These are phyloP conservation scores for Rhynchospora pubera DNA, from an alignment of 176 grass and related monocot genomes.

Conservation along the genomic window DNA sequence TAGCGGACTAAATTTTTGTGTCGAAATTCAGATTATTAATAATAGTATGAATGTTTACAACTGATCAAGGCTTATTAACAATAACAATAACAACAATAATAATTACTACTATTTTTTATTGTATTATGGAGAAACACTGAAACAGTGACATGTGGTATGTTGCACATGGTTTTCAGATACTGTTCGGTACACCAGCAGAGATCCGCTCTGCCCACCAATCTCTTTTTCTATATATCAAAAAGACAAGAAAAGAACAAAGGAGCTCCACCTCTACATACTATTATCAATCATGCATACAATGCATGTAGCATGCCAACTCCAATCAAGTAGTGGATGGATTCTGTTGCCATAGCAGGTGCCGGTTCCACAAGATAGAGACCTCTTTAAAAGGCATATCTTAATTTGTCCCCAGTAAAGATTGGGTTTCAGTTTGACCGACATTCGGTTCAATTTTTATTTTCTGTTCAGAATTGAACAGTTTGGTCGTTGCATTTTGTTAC, in stretches of 20 bases:
- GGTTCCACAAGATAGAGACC: not conserved
- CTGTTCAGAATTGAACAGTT: not conserved
- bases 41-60: too few species aligned
- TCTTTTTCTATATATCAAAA: not conserved
- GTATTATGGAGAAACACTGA: not conserved
- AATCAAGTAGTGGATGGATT: constrained; percentile 19
- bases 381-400: not conserved
- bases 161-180: not conserved
- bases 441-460: not conserved
- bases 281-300: constrained; percentile 11
- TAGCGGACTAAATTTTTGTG: too few species aligned
- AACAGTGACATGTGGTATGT: constrained; percentile 18
- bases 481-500: not conserved
- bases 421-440: not conserved
- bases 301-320: constrained; percentile 9
- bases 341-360: not conserved
- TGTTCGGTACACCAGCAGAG: constrained; percentile 19
- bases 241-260: constrained; percentile 26
- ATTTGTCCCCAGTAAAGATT: constrained; percentile 4
- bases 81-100: too few species aligned
- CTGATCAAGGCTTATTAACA: too few species aligned
- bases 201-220: constrained; percentile 7
- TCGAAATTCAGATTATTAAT: too few species aligned
- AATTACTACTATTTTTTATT: too few species aligned
- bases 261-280: not conserved